phyloP scores from a whole-genome alignment of 108 stramenopile species.

The Pseudonitzschia multiseries region DNA sequence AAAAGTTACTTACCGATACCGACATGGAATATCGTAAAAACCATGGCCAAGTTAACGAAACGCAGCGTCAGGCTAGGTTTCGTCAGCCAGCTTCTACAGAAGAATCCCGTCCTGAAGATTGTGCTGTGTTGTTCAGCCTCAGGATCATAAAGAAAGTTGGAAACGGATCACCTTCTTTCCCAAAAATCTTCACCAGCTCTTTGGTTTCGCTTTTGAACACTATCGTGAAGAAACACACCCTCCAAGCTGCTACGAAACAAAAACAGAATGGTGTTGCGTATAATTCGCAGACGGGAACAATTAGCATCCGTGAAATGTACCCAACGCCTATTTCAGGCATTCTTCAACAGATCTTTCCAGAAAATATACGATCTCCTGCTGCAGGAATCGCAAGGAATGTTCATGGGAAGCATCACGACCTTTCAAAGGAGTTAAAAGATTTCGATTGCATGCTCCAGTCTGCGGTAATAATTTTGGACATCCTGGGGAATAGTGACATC shows the following conservation, averaged over 20 bases:
- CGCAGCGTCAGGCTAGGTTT: constrained; percentile 5
- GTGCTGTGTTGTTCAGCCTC: constrained; percentile 45
- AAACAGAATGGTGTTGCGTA: constrained; percentile 39
- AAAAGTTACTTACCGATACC: constrained; percentile 23
- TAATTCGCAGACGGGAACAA: constrained; percentile 28
- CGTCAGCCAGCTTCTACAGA: not conserved
- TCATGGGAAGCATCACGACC: constrained; percentile 21
- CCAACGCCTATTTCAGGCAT: constrained; percentile 69
- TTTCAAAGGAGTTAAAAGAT: constrained; percentile 27
- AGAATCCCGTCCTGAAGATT: constrained; percentile 11
- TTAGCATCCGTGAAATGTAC: constrained; percentile 40
- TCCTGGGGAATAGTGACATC: constrained; percentile 51
- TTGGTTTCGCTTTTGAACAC: constrained; percentile 45
- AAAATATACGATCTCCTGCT: not conserved
- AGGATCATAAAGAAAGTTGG: constrained; percentile 52
- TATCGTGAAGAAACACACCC: constrained; percentile 41
- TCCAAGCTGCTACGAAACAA: constrained; percentile 42
- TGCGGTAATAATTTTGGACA: constrained; percentile 32
- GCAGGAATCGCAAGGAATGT: constrained; percentile 11
- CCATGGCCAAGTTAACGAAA: constrained; percentile 7
- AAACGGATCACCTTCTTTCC: constrained; percentile 27
- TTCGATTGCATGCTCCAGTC: constrained; percentile 28
- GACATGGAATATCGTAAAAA: constrained; percentile 22
- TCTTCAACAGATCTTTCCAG: constrained; percentile 45
- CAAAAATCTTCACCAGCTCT: constrained; percentile 47